Percentiles rank a stretch among this genome's conserved stretches.
Evolutionary conservation across 805 yeast genomes (phyloP).

Genomic region (Wickerhamiella kazuoi): DNA sequence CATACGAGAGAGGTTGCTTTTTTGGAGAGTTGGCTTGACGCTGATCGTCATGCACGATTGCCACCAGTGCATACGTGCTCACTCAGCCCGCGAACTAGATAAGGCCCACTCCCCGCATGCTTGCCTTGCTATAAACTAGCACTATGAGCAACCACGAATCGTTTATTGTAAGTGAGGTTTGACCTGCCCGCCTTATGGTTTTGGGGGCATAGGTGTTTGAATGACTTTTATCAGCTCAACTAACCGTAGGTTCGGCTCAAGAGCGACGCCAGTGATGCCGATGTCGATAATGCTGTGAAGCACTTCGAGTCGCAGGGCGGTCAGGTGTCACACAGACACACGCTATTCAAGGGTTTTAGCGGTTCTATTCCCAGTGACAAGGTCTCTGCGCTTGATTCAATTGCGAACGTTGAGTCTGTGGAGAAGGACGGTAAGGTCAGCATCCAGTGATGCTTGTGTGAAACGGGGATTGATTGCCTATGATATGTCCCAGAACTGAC

Average conservation of each 20-base stretch:
- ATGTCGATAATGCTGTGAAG: constrained; percentile 10
- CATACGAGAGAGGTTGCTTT: too few species aligned
- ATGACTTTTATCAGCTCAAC: too few species aligned
- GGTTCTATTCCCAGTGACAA: constrained; percentile 19
- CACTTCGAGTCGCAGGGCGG: constrained; percentile 17
- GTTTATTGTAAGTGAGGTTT: background rate
- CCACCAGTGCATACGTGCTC: background rate
- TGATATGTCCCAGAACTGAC: too few species aligned
- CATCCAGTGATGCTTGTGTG: too few species aligned
- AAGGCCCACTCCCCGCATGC: background rate
- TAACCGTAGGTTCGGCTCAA: constrained; percentile 9
- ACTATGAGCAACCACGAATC: background rate
- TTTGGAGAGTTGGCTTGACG: too few species aligned
- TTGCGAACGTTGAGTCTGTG: constrained; percentile 15
- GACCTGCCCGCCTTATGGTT: too few species aligned
- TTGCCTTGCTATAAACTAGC: background rate
- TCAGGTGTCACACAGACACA: constrained; percentile 18
- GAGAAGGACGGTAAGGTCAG: constrained; percentile 19
- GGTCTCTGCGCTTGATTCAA: constrained; percentile 13
- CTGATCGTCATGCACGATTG: too few species aligned
- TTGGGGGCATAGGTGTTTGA: too few species aligned
- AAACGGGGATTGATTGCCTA: too few species aligned
- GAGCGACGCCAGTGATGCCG: constrained; percentile 13
- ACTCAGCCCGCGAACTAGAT: too few species aligned
- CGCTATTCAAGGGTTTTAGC: constrained; percentile 22